Evolutionary conservation across 1,284 basidiomycete species (phyloP).

Genomic region (Cystobasidium sp.): DNA sequence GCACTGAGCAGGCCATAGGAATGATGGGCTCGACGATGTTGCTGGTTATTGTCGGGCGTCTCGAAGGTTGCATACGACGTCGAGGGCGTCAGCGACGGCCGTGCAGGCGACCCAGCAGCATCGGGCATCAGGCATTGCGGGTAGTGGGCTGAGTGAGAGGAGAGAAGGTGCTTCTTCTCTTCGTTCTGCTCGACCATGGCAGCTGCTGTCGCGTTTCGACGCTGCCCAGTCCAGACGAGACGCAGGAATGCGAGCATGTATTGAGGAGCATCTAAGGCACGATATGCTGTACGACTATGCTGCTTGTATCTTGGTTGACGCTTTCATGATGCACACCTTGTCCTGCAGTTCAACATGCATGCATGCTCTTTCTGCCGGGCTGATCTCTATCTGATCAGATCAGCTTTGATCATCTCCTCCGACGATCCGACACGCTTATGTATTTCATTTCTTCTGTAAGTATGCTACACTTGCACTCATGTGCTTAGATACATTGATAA

Average conservation of each 20-base stretch:
- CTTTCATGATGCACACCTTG: too few species aligned
- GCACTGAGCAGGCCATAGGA: neutral
- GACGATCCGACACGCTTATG: neutral
- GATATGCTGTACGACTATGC: too few species aligned
- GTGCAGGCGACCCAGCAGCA: slow-evolving; percentile 16
- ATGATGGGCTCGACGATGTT: neutral
- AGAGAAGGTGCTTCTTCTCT: neutral
- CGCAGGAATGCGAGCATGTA: too few species aligned
- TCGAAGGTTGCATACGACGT: slow-evolving; percentile 25
- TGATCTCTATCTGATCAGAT: neutral
- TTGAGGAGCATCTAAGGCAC: too few species aligned
- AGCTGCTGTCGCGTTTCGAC: too few species aligned
- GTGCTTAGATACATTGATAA: slow-evolving; percentile 22
- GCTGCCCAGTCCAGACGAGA: too few species aligned
- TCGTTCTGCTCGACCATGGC: slow-evolving; percentile 2
- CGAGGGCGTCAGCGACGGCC: slow-evolving; percentile 22
- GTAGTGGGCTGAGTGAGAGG: neutral
- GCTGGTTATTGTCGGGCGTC: neutral
- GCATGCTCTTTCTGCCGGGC: neutral
- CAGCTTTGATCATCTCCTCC: neutral
- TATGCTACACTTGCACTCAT: slow-evolving; percentile 20
- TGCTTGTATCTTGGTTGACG: too few species aligned
- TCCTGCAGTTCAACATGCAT: neutral
- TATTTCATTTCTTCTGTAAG: neutral
- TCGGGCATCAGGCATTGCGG: slow-evolving; percentile 2